These are phyloP conservation scores for Trichoderma aggressivum DNA, from an alignment of 2,329 filamentous ascomycete species.

Conservation along the genomic window DNA sequence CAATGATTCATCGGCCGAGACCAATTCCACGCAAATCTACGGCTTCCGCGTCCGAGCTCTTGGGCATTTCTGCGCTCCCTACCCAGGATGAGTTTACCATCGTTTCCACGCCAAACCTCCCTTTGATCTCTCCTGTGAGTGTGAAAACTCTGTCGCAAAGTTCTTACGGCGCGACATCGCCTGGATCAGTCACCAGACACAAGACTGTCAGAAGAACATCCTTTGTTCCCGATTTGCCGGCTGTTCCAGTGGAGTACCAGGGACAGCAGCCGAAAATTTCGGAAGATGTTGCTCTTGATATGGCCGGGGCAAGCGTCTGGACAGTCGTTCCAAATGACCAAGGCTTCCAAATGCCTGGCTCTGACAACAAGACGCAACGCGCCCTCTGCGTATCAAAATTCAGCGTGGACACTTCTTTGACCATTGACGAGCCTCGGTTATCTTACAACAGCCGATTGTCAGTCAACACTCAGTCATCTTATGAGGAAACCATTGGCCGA, in stretches of 20 bases:
- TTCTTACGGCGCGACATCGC: neutral
- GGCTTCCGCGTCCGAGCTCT: slow-evolving; percentile 22
- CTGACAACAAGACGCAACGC: neutral
- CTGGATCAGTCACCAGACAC: neutral
- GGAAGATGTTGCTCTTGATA: neutral
- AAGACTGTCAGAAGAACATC: slow-evolving; percentile 14
- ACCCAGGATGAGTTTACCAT: neutral
- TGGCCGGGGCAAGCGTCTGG: neutral
- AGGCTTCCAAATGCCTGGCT: neutral
- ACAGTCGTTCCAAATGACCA: slow-evolving; percentile 9
- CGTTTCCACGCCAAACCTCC: neutral
- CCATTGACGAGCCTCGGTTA: slow-evolving; percentile 17
- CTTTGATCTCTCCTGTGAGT: slow-evolving; percentile 2
- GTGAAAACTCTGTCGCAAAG: slow-evolving; percentile 4
- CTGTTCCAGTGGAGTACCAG: slow-evolving; percentile 8
- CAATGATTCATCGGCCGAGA: slow-evolving; percentile 53
- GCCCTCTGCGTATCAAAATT: slow-evolving; percentile 29
- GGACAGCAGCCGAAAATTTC: neutral
- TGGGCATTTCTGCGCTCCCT: neutral
- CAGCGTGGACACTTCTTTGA: slow-evolving; percentile 30
- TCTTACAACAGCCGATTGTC: slow-evolving; percentile 3
- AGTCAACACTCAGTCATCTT: slow-evolving; percentile 17
- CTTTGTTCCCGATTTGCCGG: slow-evolving; percentile 3
- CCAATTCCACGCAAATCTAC: slow-evolving; percentile 51
- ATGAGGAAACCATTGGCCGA: slow-evolving; percentile 39